Percentiles rank a stretch among this genome's conserved stretches.
Evolutionary conservation across 2,329 filamentous ascomycete species (phyloP).

Genomic region (Knoxdaviesia proteae): DNA sequence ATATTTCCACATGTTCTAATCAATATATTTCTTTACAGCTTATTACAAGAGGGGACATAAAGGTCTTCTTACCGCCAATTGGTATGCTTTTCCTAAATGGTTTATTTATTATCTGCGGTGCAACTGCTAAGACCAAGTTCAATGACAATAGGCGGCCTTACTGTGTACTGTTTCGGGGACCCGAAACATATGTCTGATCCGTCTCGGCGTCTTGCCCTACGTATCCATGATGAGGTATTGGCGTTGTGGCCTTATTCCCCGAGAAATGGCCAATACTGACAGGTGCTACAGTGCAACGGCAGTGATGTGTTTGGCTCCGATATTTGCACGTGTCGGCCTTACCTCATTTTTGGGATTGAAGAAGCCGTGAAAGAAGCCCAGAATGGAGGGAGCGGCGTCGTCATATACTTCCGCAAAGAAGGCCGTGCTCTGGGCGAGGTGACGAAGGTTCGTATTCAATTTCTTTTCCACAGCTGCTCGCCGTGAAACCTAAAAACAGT

Average conservation of each 20-base stretch:
- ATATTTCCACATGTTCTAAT: background rate
- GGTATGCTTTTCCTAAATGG: conserved; percentile 20
- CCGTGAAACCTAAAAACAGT: no score
- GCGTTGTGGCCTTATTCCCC: no score
- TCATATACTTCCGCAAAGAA: conserved; percentile 98
- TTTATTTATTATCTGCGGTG: background rate
- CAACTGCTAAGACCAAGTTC: no score
- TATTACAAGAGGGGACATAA: conserved; percentile 86
- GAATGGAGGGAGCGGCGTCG: conserved; percentile 77
- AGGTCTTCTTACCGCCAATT: conserved; percentile 87
- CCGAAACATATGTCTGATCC: conserved; percentile 85
- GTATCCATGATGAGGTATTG: conserved; percentile 49
- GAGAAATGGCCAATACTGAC: no score
- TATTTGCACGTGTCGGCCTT: conserved; percentile 91
- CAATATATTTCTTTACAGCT: conserved; percentile 24
- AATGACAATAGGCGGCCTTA: conserved; percentile 44
- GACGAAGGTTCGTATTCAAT: conserved; percentile 49
- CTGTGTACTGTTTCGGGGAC: conserved; percentile 93
- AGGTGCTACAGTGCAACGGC: conserved; percentile 50
- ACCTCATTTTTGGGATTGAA: conserved; percentile 90
- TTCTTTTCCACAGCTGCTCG: background rate
- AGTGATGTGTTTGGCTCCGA: conserved; percentile 96
- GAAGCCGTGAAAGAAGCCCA: conserved; percentile 96
- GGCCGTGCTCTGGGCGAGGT: conserved; percentile 87
- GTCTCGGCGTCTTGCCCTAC: conserved; percentile 57